Conservation (phyloP, 257 asterid genomes). For the Nicotiana noctiflora region DNA sequence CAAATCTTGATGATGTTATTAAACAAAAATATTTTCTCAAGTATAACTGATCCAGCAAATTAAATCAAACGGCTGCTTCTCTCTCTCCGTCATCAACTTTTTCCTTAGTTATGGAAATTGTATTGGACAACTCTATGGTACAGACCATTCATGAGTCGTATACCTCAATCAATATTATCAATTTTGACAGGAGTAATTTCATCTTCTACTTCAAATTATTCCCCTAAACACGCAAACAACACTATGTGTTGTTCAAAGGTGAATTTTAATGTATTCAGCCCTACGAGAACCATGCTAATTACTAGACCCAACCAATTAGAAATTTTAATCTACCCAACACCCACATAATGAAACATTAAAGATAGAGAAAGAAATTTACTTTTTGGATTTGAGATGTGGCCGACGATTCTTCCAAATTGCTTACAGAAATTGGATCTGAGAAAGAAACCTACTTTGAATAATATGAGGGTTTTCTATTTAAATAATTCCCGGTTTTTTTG, state of each 20-base stretch:
- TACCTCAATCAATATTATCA: slow-evolving; percentile 56
- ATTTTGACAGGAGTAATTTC: slow-evolving; percentile 62
- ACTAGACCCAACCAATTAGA: no score
- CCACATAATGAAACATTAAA: no score
- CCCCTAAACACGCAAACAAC: slow-evolving; percentile 81
- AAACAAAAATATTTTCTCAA: not conserved
- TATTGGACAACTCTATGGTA: no score
- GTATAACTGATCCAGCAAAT: not conserved
- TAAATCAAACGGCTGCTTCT: not conserved
- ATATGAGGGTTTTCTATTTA: no score
- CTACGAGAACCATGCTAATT: slow-evolving; percentile 29
- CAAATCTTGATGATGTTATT: no score
- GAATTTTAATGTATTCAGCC: slow-evolving; percentile 88
- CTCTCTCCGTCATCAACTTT: not conserved
- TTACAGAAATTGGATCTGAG: no score
- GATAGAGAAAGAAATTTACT: no score
- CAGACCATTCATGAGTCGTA: not conserved
- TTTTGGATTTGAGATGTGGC: no score
- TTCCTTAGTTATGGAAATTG: not conserved
- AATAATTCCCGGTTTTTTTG: no score
- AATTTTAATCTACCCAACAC: not conserved
- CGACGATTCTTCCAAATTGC: no score
- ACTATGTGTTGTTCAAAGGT: slow-evolving; percentile 90
- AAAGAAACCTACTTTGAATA: no score
- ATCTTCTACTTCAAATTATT: slow-evolving; percentile 65